A percentile compares a stretch with the other conserved stretches of the same genome.
phyloP scores from a whole-genome alignment of 2,329 filamentous ascomycete genomes.

The Apiospora arundinis region DNA sequence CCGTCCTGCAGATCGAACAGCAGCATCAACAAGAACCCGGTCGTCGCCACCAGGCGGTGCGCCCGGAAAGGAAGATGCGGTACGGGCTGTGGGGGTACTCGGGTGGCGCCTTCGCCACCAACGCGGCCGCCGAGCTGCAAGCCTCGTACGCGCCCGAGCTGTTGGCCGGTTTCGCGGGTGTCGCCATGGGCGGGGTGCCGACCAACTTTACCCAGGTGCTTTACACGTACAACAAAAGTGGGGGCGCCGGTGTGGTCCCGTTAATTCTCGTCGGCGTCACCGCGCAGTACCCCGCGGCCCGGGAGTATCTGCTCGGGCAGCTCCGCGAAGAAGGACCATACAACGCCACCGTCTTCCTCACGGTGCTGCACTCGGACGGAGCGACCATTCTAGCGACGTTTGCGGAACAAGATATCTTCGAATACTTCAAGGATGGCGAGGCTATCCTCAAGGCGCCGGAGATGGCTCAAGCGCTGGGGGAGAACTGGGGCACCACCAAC shows the following conservation, averaged over 20 bases:
- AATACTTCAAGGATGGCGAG: conserved; percentile 21
- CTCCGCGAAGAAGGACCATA: conserved; percentile 39
- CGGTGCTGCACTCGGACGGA: conserved; percentile 36
- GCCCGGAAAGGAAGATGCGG: conserved; percentile 27
- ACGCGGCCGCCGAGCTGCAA: conserved; percentile 21
- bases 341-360: conserved; percentile 44
- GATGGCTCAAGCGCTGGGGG: neutral
- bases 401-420: neutral
- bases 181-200: conserved; percentile 15
- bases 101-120: conserved; percentile 49
- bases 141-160: conserved; percentile 21
- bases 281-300: conserved; percentile 20
- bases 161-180: neutral
- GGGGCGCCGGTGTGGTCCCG: neutral
- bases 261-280: conserved; percentile 15
- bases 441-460: neutral
- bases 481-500: neutral
- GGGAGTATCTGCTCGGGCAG: conserved; percentile 33
- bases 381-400: neutral
- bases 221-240: no score
- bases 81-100: conserved; percentile 60
- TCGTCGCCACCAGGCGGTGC: no score
- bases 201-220: neutral
- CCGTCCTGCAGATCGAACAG: conserved; percentile 32
- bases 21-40: no score